Conservation (phyloP, 2,329 filamentous ascomycete genomes). For the Pestalotiopsis sp. region DNA sequence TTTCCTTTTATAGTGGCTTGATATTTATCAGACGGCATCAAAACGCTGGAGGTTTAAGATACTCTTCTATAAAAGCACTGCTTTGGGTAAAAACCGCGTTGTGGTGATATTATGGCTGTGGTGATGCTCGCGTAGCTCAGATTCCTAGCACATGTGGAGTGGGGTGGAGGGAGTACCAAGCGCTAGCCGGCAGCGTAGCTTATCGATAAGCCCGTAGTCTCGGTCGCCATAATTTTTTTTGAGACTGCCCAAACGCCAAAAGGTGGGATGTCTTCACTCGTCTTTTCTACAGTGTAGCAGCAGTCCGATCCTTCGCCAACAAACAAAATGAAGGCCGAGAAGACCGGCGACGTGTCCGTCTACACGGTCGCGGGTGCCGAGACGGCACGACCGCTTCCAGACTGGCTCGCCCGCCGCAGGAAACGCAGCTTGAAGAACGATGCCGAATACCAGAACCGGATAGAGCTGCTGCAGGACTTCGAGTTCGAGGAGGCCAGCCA, state of each 20-base stretch:
- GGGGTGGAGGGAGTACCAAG: neutral
- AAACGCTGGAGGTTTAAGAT: no score
- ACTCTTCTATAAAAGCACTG: no score
- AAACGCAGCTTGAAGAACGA: constrained; percentile 93
- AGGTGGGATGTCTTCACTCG: neutral
- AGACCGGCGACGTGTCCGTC: constrained; percentile 80
- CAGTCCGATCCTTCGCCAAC: neutral
- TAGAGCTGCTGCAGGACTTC: constrained; percentile 96
- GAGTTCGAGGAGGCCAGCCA: constrained; percentile 86
- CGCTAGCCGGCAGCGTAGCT: neutral
- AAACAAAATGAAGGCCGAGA: constrained; percentile 72
- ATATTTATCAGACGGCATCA: no score
- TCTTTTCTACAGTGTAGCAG: neutral
- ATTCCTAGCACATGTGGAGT: no score
- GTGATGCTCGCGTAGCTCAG: no score
- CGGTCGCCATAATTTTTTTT: constrained; percentile 3
- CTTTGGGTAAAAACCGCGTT: no score
- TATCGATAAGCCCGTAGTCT: neutral
- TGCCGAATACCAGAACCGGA: constrained; percentile 86
- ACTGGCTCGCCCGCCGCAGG: constrained; percentile 89
- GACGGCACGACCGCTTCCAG: constrained; percentile 82
- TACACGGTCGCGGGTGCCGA: constrained; percentile 95
- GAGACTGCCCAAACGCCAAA: neutral
- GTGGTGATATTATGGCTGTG: no score
- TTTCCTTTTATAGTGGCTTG: no score